Evolutionary conservation across 2,329 filamentous ascomycete genomes (phyloP).

Genomic region (Cercospora nicotianae): DNA sequence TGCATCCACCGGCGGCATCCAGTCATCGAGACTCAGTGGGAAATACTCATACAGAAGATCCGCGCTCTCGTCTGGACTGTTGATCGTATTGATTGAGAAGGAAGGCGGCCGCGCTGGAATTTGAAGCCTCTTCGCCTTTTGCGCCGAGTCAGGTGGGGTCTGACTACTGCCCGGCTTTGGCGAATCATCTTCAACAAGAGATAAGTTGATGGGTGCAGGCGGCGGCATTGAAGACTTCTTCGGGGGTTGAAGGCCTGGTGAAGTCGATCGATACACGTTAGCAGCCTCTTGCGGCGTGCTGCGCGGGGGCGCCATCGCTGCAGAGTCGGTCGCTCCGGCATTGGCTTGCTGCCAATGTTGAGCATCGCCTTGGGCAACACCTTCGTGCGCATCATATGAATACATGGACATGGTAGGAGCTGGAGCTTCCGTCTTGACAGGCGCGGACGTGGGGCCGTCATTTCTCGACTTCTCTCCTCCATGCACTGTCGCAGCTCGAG

Average conservation of each 20-base stretch:
- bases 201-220: slow-evolving; percentile 54
- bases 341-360: slow-evolving; percentile 43
- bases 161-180: slow-evolving; percentile 38
- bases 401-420: slow-evolving; percentile 44
- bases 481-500: slow-evolving; percentile 32
- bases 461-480: slow-evolving; percentile 31
- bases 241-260: slow-evolving; percentile 49
- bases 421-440: slow-evolving; percentile 38
- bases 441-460: slow-evolving; percentile 35
- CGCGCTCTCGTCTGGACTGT: slow-evolving; percentile 70
- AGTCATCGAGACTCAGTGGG: slow-evolving; percentile 85
- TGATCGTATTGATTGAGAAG: slow-evolving; percentile 51
- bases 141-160: slow-evolving; percentile 28
- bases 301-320: slow-evolving; percentile 42
- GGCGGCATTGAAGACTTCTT: slow-evolving; percentile 45
- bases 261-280: slow-evolving; percentile 43
- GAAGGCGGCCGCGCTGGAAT: slow-evolving; percentile 46
- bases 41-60: slow-evolving; percentile 95
- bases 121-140: slow-evolving; percentile 29
- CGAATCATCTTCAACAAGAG: slow-evolving; percentile 56
- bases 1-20: slow-evolving; percentile 86
- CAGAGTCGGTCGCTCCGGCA: slow-evolving; percentile 37
- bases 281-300: slow-evolving; percentile 22
- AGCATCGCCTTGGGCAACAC: slow-evolving; percentile 45
- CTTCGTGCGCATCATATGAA: slow-evolving; percentile 42